Evolutionary conservation across 345 rosid species (phyloP), one percentile per base, ranked within the genome.

Genomic region (Citrus inodora): DNA sequence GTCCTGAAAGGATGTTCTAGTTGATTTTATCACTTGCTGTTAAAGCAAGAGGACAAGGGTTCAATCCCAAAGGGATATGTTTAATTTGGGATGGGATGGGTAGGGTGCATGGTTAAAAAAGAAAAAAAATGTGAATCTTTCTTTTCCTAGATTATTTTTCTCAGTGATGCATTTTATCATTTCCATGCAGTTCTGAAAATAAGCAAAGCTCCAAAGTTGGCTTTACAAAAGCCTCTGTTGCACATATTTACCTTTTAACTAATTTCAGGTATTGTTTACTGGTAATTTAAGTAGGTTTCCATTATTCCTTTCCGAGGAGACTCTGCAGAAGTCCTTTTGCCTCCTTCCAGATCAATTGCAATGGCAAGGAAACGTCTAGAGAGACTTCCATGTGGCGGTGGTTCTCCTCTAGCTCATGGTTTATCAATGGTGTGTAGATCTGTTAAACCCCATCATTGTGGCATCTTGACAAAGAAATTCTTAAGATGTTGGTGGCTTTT

Each of bases 351-450:
- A 88, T 93, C 99, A 77, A 95, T 95, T 78, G 85, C 97, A 62
- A 95, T 95, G 99, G 99, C 99, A 85, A 91, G 98, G 83, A 95
- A 88, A 70, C 97, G 99, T 81, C 97, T 93, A 5, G 97, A 95
- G 88, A 89, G 97, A 83, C 99, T 93, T 84, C 99, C 98, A 55
- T 95, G 99, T 82, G 99, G 98, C 70, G 99, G 99, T 76, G 99
- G 98, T 80, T 93, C 99, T 76, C 99, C 99, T 67, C 84, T 95
- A 53, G 99, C 99, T 80, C 99, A 95, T 81, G 99, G 99, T 84
- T 89, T 95, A 78, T 92, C 98, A 32, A 92, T 92, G 84, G 99
- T 95, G 88, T 71, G 90, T 78, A 78, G 71, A 73, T 71, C 33
- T 33, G 22, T 27, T 66, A 66, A 37, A 17, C 56, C n/a, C 17